These are phyloP conservation scores for Stylonectria norvegica DNA, from an alignment of 2,329 filamentous ascomycete species.

Conservation along the genomic window DNA sequence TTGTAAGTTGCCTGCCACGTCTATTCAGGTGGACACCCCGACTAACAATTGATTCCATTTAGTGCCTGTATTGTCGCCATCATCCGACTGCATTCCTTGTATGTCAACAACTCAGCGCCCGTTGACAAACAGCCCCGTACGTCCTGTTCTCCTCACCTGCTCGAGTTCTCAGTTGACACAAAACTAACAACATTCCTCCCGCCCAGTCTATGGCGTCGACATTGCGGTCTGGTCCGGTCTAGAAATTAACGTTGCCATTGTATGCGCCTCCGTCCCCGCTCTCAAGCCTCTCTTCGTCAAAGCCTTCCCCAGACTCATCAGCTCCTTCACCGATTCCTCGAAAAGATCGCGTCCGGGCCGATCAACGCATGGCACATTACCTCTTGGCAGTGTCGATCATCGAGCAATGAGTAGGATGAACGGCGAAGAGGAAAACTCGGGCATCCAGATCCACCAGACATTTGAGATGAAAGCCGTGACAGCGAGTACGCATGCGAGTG, in stretches of 20 bases:
- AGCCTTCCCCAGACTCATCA: conserved; percentile 19
- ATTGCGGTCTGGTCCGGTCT: conserved; percentile 30
- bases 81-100: conserved; percentile 22
- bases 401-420: conserved; percentile 4
- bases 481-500: too few species aligned
- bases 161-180: background rate
- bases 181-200: background rate
- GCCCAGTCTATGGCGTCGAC: conserved; percentile 17
- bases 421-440: background rate
- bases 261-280: conserved; percentile 33
- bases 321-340: conserved; percentile 6
- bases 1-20: conserved; percentile 29
- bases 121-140: conserved; percentile 5
- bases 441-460: conserved; percentile 15
- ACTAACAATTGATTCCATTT: background rate
- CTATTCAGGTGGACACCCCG: background rate
- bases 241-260: conserved; percentile 34
- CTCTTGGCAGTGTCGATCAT: background rate
- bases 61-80: conserved; percentile 24
- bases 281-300: conserved; percentile 32
- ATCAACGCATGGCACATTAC: conserved; percentile 3
- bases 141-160: background rate
- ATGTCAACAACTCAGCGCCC: conserved; percentile 13
- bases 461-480: conserved; percentile 16
- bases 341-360: conserved; percentile 6